Percentiles rank a stretch among this genome's conserved stretches.
Conservation (phyloP, 805 yeast species). For the Lachancea fermentati region DNA sequence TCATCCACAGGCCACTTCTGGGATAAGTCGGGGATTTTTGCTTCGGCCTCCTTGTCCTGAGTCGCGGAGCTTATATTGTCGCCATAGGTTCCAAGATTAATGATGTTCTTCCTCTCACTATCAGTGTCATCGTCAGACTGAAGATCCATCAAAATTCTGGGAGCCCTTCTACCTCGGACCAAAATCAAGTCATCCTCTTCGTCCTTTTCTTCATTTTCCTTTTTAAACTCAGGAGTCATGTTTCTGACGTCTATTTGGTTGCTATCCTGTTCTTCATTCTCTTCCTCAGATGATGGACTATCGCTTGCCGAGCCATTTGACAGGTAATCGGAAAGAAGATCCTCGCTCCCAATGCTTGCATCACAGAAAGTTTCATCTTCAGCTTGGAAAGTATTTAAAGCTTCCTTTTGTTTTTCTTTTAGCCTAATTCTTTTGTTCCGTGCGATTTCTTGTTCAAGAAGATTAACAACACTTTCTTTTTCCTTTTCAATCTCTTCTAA, state of each 20-base stretch:
- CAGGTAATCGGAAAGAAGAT: too few species aligned
- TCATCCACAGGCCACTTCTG: background rate
- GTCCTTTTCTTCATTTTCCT: constrained; percentile 5
- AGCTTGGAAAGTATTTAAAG: constrained; percentile 8
- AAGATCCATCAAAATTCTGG: background rate
- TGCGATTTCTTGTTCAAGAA: constrained; percentile 46
- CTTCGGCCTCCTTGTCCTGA: background rate
- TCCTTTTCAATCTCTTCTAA: constrained; percentile 36
- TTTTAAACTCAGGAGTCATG: constrained; percentile 10
- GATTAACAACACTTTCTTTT: constrained; percentile 28
- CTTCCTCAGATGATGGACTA: constrained; percentile 6
- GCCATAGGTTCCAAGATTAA: constrained; percentile 29
- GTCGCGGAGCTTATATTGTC: constrained; percentile 13
- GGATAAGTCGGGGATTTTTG: background rate
- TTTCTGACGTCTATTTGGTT: constrained; percentile 24
- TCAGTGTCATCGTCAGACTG: constrained; percentile 5
- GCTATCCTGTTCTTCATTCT: constrained; percentile 10
- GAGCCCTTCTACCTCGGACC: background rate
- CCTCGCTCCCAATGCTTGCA: too few species aligned
- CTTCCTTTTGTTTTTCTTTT: constrained; percentile 33
- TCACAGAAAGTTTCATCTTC: constrained; percentile 10
- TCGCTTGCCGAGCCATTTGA: background rate
- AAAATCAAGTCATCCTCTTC: constrained; percentile 8
- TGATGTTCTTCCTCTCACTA: constrained; percentile 10
- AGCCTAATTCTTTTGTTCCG: constrained; percentile 42